Base-by-base conservation (phyloP, 2,329 filamentous ascomycete species). In the Tolypocladium sp. region DNA sequence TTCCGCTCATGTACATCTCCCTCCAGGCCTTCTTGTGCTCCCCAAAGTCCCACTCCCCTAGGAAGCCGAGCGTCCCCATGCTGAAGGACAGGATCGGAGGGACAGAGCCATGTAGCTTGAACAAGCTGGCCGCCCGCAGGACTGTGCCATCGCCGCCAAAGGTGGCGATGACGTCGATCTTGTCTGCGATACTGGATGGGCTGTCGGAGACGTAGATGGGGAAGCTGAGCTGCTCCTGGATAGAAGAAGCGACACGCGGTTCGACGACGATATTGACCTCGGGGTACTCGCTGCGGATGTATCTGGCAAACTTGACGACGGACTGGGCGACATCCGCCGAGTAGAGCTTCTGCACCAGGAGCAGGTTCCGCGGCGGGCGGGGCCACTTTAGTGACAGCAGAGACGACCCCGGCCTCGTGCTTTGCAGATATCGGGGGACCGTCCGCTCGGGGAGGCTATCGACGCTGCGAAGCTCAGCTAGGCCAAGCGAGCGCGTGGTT, bases 21-120 rank as follows among this genome's bases (percentile, higher is more conserved):
- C 91, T 81, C 77, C 95, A 96, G 0, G 94, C 94, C 55, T 90
- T 83, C 74, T 96, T 96, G 76, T 95, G 91, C 67, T 97, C 92
- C 8, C 81, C 80, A 70, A 97, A 97, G 67, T 94, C 95, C 92
- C 93, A 99, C 74, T 97, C 93, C 20, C 93, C 92, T 9, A 99
- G 77, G 65, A 99, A 99, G 0, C 94, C 94, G 1, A 99, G 78
- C 0, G 93, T 95, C 7, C 94, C 94, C 91, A 99, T 97, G 70
- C 92, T 96, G 70, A 99, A 99, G 1, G 91, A 92, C 9, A 99
- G 79, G 40, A 99, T 89, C 0, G 94, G 94, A 0, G 94, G 94
- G 0, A 99, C 93, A 51, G 86, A 85, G 2, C 83, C 80, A 52
- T 90, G 86, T 42, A 90, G 88, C 60, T 91, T 91, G 75, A 73